These are phyloP conservation scores for Rhizopogon roseolus DNA, from an alignment of 768 basidiomycete species.

Conservation along the genomic window DNA sequence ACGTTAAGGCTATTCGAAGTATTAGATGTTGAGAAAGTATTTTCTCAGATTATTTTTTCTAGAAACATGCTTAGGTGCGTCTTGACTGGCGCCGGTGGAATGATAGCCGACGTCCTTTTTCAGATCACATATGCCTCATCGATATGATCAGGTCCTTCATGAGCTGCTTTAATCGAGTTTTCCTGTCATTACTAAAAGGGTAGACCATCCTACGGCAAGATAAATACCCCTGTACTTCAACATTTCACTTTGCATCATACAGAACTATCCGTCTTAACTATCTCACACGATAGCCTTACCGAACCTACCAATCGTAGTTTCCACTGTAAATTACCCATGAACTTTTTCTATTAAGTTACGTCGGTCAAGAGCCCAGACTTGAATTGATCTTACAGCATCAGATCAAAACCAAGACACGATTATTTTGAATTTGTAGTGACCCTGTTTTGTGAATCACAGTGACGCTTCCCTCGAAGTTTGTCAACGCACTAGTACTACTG, in stretches of 20 bases:
- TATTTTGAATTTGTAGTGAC: no score
- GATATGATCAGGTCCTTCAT: constrained; percentile 72
- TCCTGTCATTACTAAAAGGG: neutral
- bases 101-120: neutral
- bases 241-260: neutral
- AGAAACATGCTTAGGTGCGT: constrained; percentile 76
- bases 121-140: constrained; percentile 76
- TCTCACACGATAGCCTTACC: neutral
- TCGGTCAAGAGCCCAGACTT: no score
- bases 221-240: no score
- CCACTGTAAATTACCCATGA: no score
- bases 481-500: no score
- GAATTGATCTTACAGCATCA: no score
- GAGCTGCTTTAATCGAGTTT: constrained; percentile 46
- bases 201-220: no score
- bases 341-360: no score
- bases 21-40: constrained; percentile 69
- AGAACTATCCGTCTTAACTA: neutral
- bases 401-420: no score
- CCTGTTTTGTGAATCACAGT: no score
- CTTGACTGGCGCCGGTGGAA: neutral
- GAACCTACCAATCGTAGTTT: neutral
- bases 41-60: constrained; percentile 77
- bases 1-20: constrained; percentile 66
- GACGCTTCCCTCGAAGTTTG: no score